phyloP scores from a whole-genome alignment of 202 grass and related monocot species.

The Cymbopogon flexuosus region DNA sequence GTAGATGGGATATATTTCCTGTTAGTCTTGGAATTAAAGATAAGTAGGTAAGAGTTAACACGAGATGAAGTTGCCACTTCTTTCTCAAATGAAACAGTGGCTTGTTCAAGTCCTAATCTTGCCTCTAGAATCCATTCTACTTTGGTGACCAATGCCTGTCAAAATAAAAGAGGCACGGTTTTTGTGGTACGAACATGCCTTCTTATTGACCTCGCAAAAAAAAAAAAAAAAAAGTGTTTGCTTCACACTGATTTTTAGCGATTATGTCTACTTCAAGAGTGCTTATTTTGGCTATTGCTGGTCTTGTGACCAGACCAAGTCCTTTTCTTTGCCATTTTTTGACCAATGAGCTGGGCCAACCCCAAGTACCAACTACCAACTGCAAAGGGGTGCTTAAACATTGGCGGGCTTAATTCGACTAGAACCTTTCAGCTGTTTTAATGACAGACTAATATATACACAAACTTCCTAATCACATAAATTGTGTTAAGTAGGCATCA shows the following conservation, averaged over 20 bases:
- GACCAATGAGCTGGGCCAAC: background rate
- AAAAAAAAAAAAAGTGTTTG: background rate
- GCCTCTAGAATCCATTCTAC: background rate
- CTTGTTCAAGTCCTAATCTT: conserved; percentile 8
- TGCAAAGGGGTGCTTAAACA: conserved; percentile 26
- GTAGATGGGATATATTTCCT: conserved; percentile 28
- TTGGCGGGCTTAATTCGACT: background rate
- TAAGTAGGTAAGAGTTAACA: conserved; percentile 6
- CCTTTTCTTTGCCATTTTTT: background rate
- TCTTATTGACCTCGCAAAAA: background rate
- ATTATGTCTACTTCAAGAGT: conserved; percentile 1
- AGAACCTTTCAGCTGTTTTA: conserved; percentile 26
- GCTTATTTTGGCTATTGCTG: background rate
- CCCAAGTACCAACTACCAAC: conserved; percentile 37
- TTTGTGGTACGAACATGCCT: background rate
- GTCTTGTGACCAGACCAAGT: conserved; percentile 24
- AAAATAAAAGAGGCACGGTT: background rate
- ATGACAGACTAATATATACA: conserved; percentile 18
- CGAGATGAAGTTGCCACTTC: conserved; percentile 17
- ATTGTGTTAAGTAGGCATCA: background rate
- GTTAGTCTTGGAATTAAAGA: conserved; percentile 25
- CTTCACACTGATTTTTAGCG: background rate
- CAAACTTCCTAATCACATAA: background rate
- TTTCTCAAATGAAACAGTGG: conserved; percentile 17
- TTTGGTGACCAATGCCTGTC: conserved; percentile 25